A percentile compares a stretch with the other conserved stretches of the same genome.
Conservation (phyloP, 768 basidiomycete genomes). For the Neoboletus magnificus region DNA sequence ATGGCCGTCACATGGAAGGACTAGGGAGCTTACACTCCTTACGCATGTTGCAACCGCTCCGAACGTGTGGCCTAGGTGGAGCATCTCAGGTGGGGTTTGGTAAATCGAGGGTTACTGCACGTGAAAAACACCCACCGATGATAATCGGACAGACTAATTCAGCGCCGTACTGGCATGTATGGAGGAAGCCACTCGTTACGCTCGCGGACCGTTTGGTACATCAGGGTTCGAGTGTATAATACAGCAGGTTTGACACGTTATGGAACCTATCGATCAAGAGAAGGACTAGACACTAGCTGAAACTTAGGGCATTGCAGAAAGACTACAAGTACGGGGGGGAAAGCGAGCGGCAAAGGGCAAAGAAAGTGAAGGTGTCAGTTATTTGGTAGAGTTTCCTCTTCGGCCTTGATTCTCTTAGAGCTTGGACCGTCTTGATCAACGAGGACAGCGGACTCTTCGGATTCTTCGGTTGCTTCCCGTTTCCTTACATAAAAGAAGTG, state of each 20-base stretch:
- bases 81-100: no score
- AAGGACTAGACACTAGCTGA: not conserved
- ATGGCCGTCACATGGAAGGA: not conserved
- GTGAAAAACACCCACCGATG: no score
- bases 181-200: not conserved
- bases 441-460: constrained; percentile 25
- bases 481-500: constrained; percentile 16
- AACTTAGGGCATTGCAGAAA: not conserved
- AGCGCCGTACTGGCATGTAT: not conserved
- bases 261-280: not conserved
- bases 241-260: constrained; percentile 9
- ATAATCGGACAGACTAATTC: not conserved
- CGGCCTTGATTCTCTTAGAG: constrained; percentile 22
- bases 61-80: not conserved
- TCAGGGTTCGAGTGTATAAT: constrained; percentile 7
- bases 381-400: constrained; percentile 8
- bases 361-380: not conserved
- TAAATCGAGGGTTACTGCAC: not conserved
- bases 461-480: constrained; percentile 23
- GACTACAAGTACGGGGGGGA: not conserved
- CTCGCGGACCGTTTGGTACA: constrained; percentile 5
- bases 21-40: not conserved
- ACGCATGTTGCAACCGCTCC: not conserved
- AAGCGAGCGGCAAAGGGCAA: not conserved
- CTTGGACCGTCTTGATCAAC: constrained; percentile 16